These are phyloP conservation scores for Acrocalymma vagum DNA, from an alignment of 2,329 filamentous ascomycete species.

Conservation along the genomic window DNA sequence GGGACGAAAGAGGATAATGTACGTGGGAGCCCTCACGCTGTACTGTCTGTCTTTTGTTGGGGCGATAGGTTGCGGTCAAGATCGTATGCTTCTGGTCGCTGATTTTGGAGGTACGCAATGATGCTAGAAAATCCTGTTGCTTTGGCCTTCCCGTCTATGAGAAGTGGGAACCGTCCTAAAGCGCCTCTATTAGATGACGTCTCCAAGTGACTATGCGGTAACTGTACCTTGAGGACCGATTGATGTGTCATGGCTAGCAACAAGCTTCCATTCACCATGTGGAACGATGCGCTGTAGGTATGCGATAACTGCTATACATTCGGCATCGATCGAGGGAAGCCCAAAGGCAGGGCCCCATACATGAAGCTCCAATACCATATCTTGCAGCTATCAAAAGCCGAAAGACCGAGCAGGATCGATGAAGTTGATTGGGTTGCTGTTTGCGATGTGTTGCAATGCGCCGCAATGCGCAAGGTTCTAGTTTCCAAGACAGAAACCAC, in stretches of 20 bases:
- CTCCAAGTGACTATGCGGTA: background rate
- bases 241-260: conserved; percentile 66
- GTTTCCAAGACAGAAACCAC: no score
- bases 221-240: conserved; percentile 68
- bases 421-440: no score
- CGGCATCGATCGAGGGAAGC: conserved; percentile 87
- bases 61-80: conserved; percentile 38
- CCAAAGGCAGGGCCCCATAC: conserved; percentile 91
- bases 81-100: conserved; percentile 32
- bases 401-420: no score
- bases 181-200: conserved; percentile 9
- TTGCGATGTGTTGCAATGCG: no score
- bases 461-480: no score
- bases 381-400: no score
- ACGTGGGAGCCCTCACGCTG: conserved; percentile 32
- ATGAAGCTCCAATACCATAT: conserved; percentile 76
- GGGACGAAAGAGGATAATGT: background rate
- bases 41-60: conserved; percentile 52
- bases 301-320: conserved; percentile 85
- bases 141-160: conserved; percentile 61
- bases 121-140: conserved; percentile 70
- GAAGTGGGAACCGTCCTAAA: conserved; percentile 64
- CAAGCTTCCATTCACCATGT: conserved; percentile 53
- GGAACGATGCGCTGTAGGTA: conserved; percentile 74
- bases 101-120: conserved; percentile 61